Evolutionary conservation across 202 grass and related monocot species (phyloP).

Genomic region (Bolboschoenoplectus hybrid): DNA sequence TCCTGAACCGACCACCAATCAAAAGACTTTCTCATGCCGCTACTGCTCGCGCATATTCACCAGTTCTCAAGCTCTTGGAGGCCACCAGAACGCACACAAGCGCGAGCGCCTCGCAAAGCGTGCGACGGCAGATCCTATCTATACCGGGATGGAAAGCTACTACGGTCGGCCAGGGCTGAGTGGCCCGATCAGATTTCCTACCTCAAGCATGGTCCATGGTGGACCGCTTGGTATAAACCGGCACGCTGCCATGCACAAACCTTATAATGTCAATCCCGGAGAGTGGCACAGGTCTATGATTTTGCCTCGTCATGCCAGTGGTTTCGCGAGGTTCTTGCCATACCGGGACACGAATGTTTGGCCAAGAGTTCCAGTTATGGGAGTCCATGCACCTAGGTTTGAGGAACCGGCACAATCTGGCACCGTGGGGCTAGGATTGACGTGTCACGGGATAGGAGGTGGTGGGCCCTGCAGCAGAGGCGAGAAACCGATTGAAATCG

Average conservation of each 20-base stretch:
- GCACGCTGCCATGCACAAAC: conserved; percentile 18
- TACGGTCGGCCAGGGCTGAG: neutral
- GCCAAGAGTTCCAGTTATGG: conserved; percentile 31
- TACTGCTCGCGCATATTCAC: conserved; percentile 33
- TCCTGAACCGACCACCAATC: neutral
- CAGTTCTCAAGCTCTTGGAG: conserved; percentile 37
- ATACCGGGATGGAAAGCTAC: conserved; percentile 3
- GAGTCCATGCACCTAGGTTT: conserved; percentile 13
- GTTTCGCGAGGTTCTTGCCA: neutral
- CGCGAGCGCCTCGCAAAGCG: conserved; percentile 27
- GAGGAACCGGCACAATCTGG: neutral
- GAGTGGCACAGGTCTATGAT: conserved; percentile 34
- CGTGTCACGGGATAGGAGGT: conserved; percentile 7
- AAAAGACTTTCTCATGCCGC: conserved; percentile 33
- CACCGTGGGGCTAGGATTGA: conserved; percentile 25
- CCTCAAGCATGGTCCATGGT: conserved; percentile 20
- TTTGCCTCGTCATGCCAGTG: neutral
- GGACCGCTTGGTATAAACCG: conserved; percentile 20
- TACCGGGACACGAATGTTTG: conserved; percentile 14
- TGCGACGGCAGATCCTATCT: neutral
- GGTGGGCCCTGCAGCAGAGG: neutral
- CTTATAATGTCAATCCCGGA: neutral
- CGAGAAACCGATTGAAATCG: conserved; percentile 11
- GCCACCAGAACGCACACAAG: conserved; percentile 37
- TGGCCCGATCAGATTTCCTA: neutral